Evolutionary conservation across 768 basidiomycete genomes (phyloP), one percentile per base, ranked within the genome.

Genomic region (Boletus coccyginus): DNA sequence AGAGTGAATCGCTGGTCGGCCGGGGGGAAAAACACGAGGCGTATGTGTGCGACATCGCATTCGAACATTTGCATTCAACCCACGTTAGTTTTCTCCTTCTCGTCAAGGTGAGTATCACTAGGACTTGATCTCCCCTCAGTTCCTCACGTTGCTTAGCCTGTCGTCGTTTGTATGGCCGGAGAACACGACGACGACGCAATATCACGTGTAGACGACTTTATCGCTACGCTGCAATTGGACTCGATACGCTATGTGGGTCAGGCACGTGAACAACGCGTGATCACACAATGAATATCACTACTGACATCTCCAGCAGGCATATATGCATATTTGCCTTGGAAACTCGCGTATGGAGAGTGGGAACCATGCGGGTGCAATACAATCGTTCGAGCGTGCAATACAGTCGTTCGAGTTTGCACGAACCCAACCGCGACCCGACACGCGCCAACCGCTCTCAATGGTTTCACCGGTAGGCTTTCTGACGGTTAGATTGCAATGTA

Each of bases 311-410:
- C 11, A 33, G 11, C 32, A 33, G 32, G 11, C 53, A 14, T 50
- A 54, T 16, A 58, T 58, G 52, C 11, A 41, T 41, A n/a, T 54
- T 41, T 14, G 33, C 5, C 49, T 36, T n/a, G 57, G 57, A 24
- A 38, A 36, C 21, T 55, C 44, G 33, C 31, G n/a, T 2, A 24
- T 42, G n/a, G 24, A 35, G 16, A 40, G n/a, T 0, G 11, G 12
- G 7, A 21, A 54, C 10, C 33, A 49, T 3, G 17, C 46, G 2
- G 11, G 3, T 24, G 53, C 53, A 3, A 24, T 58, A 46, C 17
- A 31, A 13, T 41, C 27, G 3, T 31, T 55, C 2, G 16, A 31
- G 12, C 38, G 7, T 17, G 52, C 48, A 8, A 44, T 58, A 46
- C 17, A 31, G 9, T 41, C 27, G 3, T 31, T 55, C 2, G 16